A percentile compares a stretch with the other conserved stretches of the same genome.
phyloP scores from a whole-genome alignment of 805 yeast species.

The Millerozyma miso region DNA sequence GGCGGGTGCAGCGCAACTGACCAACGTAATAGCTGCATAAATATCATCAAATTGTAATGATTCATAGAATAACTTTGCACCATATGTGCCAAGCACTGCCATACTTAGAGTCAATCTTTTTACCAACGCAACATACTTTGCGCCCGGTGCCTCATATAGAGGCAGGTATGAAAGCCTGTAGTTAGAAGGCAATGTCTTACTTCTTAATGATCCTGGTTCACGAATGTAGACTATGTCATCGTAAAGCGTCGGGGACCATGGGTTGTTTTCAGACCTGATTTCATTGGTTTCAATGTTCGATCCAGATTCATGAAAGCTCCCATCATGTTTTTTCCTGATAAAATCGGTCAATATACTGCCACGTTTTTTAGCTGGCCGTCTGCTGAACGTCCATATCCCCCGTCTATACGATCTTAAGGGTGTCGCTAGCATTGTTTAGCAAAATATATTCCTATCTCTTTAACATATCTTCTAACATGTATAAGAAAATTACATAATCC shows the following conservation, averaged over 20 bases:
- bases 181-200: constrained; percentile 47
- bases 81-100: constrained; percentile 55
- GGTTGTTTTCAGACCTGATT: constrained; percentile 37
- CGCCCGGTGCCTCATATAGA: constrained; percentile 59
- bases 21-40: constrained; percentile 40
- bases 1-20: constrained; percentile 55
- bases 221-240: constrained; percentile 42
- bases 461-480: no score
- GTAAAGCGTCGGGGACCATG: constrained; percentile 43
- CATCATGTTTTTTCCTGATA: constrained; percentile 9
- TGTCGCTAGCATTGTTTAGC: background rate
- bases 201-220: constrained; percentile 35
- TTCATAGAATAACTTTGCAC: constrained; percentile 54
- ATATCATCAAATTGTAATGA: constrained; percentile 51
- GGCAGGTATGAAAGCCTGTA: constrained; percentile 57
- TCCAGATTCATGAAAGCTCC: constrained; percentile 22
- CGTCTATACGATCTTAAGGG: background rate
- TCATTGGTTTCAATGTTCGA: constrained; percentile 40
- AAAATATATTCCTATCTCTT: no score
- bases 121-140: constrained; percentile 56
- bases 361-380: background rate
- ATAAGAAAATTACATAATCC: background rate
- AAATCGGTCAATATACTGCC: background rate
- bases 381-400: background rate
- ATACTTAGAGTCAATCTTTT: constrained; percentile 62